Conservation (phyloP, 2,329 filamentous ascomycete species). For the Onygenales sp. region DNA sequence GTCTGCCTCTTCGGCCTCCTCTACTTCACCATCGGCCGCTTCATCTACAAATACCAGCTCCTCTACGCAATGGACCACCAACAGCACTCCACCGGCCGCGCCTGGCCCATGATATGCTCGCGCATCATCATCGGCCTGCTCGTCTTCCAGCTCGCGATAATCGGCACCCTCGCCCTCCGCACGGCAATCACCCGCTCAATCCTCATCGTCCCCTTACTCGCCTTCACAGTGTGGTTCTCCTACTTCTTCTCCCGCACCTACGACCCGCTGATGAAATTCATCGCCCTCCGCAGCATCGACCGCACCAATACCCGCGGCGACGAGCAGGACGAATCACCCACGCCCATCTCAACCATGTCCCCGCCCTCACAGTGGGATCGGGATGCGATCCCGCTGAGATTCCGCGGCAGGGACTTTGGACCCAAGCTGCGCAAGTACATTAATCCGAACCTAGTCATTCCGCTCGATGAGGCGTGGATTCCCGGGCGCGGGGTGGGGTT, state of each 20-base stretch:
- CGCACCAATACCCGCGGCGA: constrained; percentile 36
- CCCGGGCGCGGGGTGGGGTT: constrained; percentile 17
- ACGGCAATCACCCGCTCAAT: constrained; percentile 63
- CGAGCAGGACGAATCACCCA: constrained; percentile 19
- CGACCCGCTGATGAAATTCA: constrained; percentile 82
- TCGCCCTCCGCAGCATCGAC: constrained; percentile 78
- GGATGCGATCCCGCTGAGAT: constrained; percentile 31
- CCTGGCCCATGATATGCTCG: constrained; percentile 95
- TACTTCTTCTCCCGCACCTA: constrained; percentile 74
- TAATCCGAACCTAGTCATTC: constrained; percentile 37
- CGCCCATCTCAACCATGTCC: constrained; percentile 28
- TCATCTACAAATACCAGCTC: constrained; percentile 94
- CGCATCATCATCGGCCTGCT: constrained; percentile 77
- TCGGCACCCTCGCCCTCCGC: constrained; percentile 69
- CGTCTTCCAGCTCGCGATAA: constrained; percentile 85
- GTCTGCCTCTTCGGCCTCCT: constrained; percentile 69
- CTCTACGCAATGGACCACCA: constrained; percentile 98
- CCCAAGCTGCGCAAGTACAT: constrained; percentile 36
- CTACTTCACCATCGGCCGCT: constrained; percentile 62
- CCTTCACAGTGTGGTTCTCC: constrained; percentile 79
- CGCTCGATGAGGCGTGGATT: constrained; percentile 36
- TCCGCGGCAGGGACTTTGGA: constrained; percentile 31
- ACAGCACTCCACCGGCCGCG: constrained; percentile 83
- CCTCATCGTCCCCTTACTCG: constrained; percentile 65
- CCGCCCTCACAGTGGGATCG: constrained; percentile 35